Base-by-base conservation (phyloP, 2,329 filamentous ascomycete species). In the Fusarium sp. region DNA sequence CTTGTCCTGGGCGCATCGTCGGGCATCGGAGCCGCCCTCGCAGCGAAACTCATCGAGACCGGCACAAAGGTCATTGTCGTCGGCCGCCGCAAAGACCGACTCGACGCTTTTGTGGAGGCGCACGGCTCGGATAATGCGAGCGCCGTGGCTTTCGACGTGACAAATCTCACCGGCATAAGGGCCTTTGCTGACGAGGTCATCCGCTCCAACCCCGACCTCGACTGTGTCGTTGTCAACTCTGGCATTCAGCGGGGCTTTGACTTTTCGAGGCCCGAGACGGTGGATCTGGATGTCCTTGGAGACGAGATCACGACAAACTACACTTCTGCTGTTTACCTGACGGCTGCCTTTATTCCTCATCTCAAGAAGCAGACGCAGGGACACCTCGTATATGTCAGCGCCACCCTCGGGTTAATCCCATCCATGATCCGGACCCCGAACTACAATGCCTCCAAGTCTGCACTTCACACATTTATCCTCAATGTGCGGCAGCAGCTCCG, bases 201-300 rank as follows among this genome's bases (percentile, higher is more conserved):
- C 1, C 36, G 42, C 25, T 68, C 68, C 1, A 60, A 78, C 36
- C 74, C 76, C 1, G 77, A 77, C 65, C 38, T 78, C 20, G 75
- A 91, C 80, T 86, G 85, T 73, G 77, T 92, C 29, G 79, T 92
- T 64, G 81, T 91, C 60, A 91, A 91, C 77, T 86, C 89, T 0
- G 89, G 89, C 10, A 83, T 89, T 35, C 89, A 92, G 77, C 81
- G 82, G 31, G 77, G 76, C 1, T 79, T 88, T 76, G 42, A 82
- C 77, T 64, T 79, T 70, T 36, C 69, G 7, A 63, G 63, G 25
- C 77, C 77, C 5, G 72, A 75, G 54, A 64, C 66, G 20, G 70
- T 84, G 29, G 76, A 80, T 7, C 65, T 84, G 40, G 78, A 42
- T n/a, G 70, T 70, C 6, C 77, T 83, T 50, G 74, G 79, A 13